These are phyloP conservation scores for Angophora floribunda DNA, from an alignment of 345 rosid species.

Conservation along the genomic window DNA sequence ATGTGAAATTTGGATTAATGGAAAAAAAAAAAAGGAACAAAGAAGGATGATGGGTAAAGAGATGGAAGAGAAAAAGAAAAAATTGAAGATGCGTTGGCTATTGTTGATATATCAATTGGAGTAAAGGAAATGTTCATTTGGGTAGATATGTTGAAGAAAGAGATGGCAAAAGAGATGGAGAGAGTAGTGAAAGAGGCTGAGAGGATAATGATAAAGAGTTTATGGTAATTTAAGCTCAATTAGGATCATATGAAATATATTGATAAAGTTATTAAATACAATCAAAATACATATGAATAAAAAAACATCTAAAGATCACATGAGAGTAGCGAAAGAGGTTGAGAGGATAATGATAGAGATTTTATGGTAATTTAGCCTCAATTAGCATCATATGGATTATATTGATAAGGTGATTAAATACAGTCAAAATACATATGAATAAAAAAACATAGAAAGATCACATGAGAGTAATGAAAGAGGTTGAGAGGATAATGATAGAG, in stretches of 20 bases:
- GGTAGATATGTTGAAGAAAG: neutral
- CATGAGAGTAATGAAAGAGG: too few species aligned
- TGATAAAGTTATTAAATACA: neutral
- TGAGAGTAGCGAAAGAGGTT: too few species aligned
- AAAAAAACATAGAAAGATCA: neutral
- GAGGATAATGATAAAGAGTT: neutral
- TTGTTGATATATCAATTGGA: neutral
- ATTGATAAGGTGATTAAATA: neutral
- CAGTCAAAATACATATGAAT: neutral
- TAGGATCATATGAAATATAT: neutral
- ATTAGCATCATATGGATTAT: neutral
- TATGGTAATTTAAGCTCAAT: neutral
- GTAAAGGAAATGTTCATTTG: neutral
- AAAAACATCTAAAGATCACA: neutral
- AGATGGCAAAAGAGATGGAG: neutral
- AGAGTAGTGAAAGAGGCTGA: accelerated
- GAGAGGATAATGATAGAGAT: neutral
- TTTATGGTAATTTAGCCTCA: neutral
- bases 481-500: neutral
- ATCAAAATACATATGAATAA: neutral
- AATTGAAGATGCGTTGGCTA: neutral
- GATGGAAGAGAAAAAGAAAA: neutral
- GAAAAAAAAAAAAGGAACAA: neutral
- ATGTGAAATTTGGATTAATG: neutral
- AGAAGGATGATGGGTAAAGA: neutral